Base-by-base conservation (phyloP, 768 basidiomycete species). In the Leccinum olivaceopallidum region DNA sequence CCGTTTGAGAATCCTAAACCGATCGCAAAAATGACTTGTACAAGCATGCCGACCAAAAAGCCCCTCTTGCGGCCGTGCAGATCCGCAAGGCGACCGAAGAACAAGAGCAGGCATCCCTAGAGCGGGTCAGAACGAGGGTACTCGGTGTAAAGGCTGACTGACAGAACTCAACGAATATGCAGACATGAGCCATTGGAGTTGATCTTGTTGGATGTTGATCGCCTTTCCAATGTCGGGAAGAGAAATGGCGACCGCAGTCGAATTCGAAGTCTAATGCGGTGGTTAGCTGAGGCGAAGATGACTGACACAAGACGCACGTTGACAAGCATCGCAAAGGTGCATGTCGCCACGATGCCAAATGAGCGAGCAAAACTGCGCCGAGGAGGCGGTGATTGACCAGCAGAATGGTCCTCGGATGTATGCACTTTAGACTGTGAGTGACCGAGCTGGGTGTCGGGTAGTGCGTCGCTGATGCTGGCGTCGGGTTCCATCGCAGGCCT, bases 51-150 rank as follows among this genome's bases (percentile, higher is more conserved):
- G 4, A 77, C 10, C 6, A 88, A 58, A 71, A 92, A 95, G 0
- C 78, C 79, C 36, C 77, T 80, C 66, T 89, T 92, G 36, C 91
- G 81, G 2, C 94, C 92, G 63, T 88, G 85, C 3, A 91, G 74
- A 71, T 94, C 93, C 2, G 92, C 90, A 2, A 94, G 72, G n/a
- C 91, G 80, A 0, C 93, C 93, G 28, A 84, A 85, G 13, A 92
- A 81, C 10, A 94, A 78, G 4, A 94, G 81, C 12, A 94, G 76
- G 66, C 92, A 94, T 8, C 88, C 90, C 90, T 91, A 20, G 30
- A n/a, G 20, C n/a, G 30, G 10, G 42, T 73, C 26, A 67, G 63
- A 32, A 55, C 7, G 34, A 42, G 22, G 44, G 0, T 9, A 2
- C 8, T 12, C 4, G 2, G 36, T 14, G 22, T 53, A n/a, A 36